phyloP scores from a whole-genome alignment of 352 stramenopile species.

The Pythium graminicola region DNA sequence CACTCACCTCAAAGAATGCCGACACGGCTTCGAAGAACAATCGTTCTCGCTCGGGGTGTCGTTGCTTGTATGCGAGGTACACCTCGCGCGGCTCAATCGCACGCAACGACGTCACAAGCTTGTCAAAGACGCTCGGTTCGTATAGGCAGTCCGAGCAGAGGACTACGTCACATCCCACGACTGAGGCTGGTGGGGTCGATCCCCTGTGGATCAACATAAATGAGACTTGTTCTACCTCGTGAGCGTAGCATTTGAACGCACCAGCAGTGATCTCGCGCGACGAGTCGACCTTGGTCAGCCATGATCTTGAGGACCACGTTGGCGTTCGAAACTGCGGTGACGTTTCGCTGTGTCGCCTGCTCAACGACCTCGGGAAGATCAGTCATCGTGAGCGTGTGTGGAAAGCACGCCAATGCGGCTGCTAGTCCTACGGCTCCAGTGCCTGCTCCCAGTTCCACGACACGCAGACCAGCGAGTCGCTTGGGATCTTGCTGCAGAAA shows the following conservation, averaged over 20 bases:
- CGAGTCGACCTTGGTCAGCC: constrained; percentile 20
- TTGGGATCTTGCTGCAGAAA: constrained; percentile 32
- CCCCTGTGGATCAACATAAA: constrained; percentile 5
- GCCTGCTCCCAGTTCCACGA: constrained; percentile 54
- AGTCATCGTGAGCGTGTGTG: constrained; percentile 42
- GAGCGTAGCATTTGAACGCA: constrained; percentile 9
- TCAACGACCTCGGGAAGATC: constrained; percentile 43
- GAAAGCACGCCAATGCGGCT: constrained; percentile 21
- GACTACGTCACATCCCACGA: constrained; percentile 26
- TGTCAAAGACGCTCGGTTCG: constrained; percentile 34
- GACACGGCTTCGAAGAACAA: constrained; percentile 36
- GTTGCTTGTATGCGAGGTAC: constrained; percentile 71
- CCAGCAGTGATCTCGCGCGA: constrained; percentile 33
- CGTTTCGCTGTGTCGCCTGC: constrained; percentile 34
- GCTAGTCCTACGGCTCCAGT: constrained; percentile 47
- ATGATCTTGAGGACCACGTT: constrained; percentile 24
- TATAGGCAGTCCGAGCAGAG: constrained; percentile 70
- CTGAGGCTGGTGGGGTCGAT: background rate
- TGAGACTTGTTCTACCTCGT: background rate
- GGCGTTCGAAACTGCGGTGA: constrained; percentile 16
- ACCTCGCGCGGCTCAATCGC: constrained; percentile 24
- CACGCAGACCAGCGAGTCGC: constrained; percentile 24
- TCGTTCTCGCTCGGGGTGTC: constrained; percentile 39
- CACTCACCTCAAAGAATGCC: constrained; percentile 32
- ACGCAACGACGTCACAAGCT: constrained; percentile 38